Percentiles rank a stretch among this genome's conserved stretches.
Conservation (phyloP, 192 early-diverging fungal genomes). For the Mortierella alpina region DNA sequence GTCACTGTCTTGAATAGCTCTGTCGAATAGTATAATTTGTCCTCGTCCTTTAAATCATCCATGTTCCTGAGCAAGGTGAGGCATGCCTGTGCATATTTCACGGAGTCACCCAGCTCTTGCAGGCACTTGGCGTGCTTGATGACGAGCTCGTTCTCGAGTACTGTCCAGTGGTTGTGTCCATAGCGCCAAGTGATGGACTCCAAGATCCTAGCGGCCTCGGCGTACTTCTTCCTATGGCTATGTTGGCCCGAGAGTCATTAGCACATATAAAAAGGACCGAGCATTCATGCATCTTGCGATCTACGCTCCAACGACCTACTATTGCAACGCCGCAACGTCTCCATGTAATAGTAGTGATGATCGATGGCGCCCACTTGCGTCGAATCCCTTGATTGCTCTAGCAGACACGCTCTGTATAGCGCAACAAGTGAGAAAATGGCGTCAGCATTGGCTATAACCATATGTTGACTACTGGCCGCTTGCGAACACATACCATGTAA, state of each 20-base stretch:
- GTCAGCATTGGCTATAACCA: background rate
- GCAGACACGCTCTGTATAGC: slow-evolving; percentile 65
- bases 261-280: background rate
- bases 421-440: background rate
- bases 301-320: slow-evolving; percentile 59
- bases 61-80: slow-evolving; percentile 64
- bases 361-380: slow-evolving; percentile 68
- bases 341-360: slow-evolving; percentile 73
- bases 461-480: too few species aligned
- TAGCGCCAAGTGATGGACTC: slow-evolving; percentile 69
- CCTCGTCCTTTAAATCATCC: slow-evolving; percentile 55
- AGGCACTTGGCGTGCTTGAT: slow-evolving; percentile 75
- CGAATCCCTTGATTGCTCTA: slow-evolving; percentile 77
- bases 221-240: slow-evolving; percentile 67
- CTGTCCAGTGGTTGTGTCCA: slow-evolving; percentile 70
- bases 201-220: slow-evolving; percentile 71
- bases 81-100: slow-evolving; percentile 61
- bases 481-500: slow-evolving; percentile 68
- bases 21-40: slow-evolving; percentile 57
- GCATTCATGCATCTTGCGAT: background rate
- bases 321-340: slow-evolving; percentile 82
- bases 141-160: slow-evolving; percentile 72
- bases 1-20: slow-evolving; percentile 57
- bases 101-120: slow-evolving; percentile 61
- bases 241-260: background rate